These are phyloP conservation scores for Fusarium multiceps DNA, from an alignment of 2,329 filamentous ascomycete species.

Conservation along the genomic window DNA sequence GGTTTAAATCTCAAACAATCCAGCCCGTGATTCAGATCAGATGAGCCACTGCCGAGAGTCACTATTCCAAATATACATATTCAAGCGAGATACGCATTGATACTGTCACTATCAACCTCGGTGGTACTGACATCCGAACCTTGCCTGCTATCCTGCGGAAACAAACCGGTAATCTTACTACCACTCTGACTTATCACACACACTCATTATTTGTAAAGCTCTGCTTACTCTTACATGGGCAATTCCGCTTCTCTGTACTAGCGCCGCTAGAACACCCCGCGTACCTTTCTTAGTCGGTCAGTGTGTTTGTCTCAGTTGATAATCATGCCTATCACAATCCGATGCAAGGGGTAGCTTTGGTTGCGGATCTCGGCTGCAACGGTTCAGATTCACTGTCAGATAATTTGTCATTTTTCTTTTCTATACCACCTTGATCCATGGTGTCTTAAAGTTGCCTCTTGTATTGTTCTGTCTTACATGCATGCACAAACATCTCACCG, in stretches of 20 bases:
- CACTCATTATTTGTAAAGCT: not conserved
- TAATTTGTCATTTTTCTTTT: too few species aligned
- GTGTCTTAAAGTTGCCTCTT: not conserved
- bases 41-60: slow-evolving; percentile 1
- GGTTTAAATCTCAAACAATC: not conserved
- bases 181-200: not conserved
- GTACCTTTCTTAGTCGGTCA: slow-evolving; percentile 5
- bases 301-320: slow-evolving; percentile 29
- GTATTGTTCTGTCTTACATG: not conserved
- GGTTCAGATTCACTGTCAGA: not conserved
- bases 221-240: not conserved
- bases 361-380: not conserved
- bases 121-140: not conserved
- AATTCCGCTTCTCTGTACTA: not conserved
- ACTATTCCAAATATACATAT: not conserved
- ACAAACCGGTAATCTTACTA: not conserved
- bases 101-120: not conserved
- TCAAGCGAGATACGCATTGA: not conserved
- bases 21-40: not conserved
- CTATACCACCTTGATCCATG: not conserved
- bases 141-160: not conserved
- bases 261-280: slow-evolving; percentile 13
- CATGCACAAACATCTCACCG: slow-evolving; percentile 1
- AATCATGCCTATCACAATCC: slow-evolving; percentile 18
- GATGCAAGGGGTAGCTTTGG: slow-evolving; percentile 19